These are phyloP conservation scores for Nyssa sinensis DNA, from an alignment of 148 eudicot species.

Conservation along the genomic window DNA sequence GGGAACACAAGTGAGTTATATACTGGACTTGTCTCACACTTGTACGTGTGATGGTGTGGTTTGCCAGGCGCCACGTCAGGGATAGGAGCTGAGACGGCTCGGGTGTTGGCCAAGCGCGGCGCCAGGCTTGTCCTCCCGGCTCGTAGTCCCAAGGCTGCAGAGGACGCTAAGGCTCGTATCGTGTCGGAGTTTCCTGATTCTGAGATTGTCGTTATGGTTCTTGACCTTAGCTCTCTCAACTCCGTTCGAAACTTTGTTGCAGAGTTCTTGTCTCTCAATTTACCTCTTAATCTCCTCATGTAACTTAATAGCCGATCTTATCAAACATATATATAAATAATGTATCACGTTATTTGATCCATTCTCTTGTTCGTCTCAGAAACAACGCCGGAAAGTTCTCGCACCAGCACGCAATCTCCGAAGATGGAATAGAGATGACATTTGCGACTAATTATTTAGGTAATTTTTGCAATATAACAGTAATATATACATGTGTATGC, in stretches of 20 bases:
- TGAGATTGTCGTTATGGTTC: slow-evolving; percentile 60
- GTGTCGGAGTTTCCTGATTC: slow-evolving; percentile 59
- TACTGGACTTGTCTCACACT: no score
- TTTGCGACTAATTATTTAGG: slow-evolving; percentile 95
- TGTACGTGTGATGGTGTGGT: slow-evolving; percentile 10
- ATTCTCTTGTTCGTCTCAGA: no score
- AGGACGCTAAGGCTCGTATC: slow-evolving; percentile 62
- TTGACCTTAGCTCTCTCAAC: slow-evolving; percentile 83
- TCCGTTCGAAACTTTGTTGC: slow-evolving; percentile 64
- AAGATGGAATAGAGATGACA: slow-evolving; percentile 89
- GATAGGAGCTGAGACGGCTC: slow-evolving; percentile 91
- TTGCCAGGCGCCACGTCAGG: slow-evolving; percentile 85
- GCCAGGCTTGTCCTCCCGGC: slow-evolving; percentile 70
- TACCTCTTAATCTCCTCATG: slow-evolving; percentile 94
- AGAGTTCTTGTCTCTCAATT: slow-evolving; percentile 58
- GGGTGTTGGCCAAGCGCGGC: slow-evolving; percentile 80
- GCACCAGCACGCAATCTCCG: slow-evolving; percentile 63
- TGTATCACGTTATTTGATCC: no score
- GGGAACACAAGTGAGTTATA: no score
- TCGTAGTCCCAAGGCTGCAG: slow-evolving; percentile 71
- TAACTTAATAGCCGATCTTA: slow-evolving; percentile 19
- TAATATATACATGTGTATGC: background rate
- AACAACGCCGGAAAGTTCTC: slow-evolving; percentile 95
- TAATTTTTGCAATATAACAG: slow-evolving; percentile 16
- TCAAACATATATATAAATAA: background rate